Conservation (phyloP, 2,329 filamentous ascomycete species). For the Fusarium praegraminearum region DNA sequence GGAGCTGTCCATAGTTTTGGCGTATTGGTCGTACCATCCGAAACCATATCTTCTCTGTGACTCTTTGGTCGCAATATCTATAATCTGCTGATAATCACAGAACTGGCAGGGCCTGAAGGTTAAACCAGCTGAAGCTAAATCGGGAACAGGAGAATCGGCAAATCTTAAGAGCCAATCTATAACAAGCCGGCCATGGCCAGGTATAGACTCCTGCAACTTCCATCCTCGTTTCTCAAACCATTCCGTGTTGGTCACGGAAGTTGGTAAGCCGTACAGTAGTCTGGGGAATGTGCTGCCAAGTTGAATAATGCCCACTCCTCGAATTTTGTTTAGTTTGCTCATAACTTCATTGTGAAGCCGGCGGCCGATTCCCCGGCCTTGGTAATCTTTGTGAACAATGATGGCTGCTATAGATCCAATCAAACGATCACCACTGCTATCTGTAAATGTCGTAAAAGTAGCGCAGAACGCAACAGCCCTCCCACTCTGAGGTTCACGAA, state of each 20-base stretch:
- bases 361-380: conserved; percentile 64
- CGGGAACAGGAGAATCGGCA: conserved; percentile 59
- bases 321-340: conserved; percentile 61
- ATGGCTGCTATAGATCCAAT: conserved; percentile 68
- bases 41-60: conserved; percentile 61
- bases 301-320: conserved; percentile 66
- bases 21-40: conserved; percentile 72
- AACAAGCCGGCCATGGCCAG: conserved; percentile 63
- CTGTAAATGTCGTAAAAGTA: conserved; percentile 69
- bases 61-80: conserved; percentile 63
- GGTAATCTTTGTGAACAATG: conserved; percentile 62
- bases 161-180: conserved; percentile 68
- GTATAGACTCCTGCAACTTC: conserved; percentile 58
- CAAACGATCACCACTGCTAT: conserved; percentile 63
- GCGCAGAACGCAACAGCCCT: conserved; percentile 69
- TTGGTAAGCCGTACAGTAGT: conserved; percentile 66
- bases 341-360: conserved; percentile 66
- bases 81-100: conserved; percentile 60
- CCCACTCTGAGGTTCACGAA: conserved; percentile 58
- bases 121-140: conserved; percentile 56
- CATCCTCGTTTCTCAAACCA: conserved; percentile 69
- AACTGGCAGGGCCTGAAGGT: conserved; percentile 60
- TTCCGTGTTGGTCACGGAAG: conserved; percentile 56
- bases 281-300: conserved; percentile 70
- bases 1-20: conserved; percentile 60